These are phyloP conservation scores for Oryza australiensis DNA, from an alignment of 176 grass and related monocot species.

Conservation along the genomic window DNA sequence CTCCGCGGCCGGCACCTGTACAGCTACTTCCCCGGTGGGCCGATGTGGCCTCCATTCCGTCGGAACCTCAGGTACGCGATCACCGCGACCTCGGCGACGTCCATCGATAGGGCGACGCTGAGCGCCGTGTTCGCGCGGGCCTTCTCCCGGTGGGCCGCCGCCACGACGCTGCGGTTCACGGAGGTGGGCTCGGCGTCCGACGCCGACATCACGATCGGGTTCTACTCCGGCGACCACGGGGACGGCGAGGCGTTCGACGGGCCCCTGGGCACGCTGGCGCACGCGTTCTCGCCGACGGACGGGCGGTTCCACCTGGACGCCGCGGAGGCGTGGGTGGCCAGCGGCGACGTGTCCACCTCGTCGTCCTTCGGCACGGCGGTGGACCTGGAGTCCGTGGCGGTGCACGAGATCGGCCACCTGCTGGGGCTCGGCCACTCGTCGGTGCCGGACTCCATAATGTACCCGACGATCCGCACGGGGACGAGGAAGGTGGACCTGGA, in stretches of 20 bases:
- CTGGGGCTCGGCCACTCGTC: constrained; percentile 84
- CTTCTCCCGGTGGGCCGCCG: constrained; percentile 69
- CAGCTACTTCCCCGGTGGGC: constrained; percentile 68
- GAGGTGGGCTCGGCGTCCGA: constrained; percentile 50
- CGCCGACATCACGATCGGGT: constrained; percentile 85
- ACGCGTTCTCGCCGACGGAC: constrained; percentile 94
- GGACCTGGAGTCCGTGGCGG: constrained; percentile 89
- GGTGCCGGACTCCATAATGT: constrained; percentile 79
- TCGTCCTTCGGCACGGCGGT: constrained; percentile 43
- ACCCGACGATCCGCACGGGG: constrained; percentile 72
- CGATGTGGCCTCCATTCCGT: constrained; percentile 58
- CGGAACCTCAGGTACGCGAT: constrained; percentile 66
- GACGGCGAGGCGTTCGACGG: constrained; percentile 95
- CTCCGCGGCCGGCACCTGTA: constrained; percentile 68
- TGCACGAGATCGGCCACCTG: constrained; percentile 98
- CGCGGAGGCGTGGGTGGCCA: constrained; percentile 69
- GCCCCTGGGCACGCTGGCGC: constrained; percentile 78
- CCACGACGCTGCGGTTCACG: constrained; percentile 64
- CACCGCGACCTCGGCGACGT: constrained; percentile 51
- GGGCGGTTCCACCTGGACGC: constrained; percentile 93
- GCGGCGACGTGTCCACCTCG: constrained; percentile 33
- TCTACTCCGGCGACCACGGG: constrained; percentile 65
- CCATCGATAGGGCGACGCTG: constrained; percentile 60
- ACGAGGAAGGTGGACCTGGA: constrained; percentile 74
- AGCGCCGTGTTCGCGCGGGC: constrained; percentile 61